Conservation (phyloP, 768 basidiomycete species). For the Naematelia aurantialba region DNA sequence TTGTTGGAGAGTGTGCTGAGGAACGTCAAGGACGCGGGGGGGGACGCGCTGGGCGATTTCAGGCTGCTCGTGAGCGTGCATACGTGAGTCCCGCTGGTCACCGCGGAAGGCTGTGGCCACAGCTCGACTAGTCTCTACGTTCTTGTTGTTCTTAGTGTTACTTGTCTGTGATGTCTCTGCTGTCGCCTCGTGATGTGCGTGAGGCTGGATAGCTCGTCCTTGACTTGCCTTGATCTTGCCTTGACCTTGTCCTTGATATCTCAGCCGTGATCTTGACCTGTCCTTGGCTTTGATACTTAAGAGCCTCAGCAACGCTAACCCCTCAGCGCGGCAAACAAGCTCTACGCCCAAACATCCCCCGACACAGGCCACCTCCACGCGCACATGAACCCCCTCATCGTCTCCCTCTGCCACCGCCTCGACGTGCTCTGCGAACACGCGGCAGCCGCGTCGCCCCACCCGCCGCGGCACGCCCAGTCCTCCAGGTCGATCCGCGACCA, state of each 20-base stretch:
- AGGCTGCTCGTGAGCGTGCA: slow-evolving; percentile 17
- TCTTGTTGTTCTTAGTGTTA: too few species aligned
- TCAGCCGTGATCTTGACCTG: too few species aligned
- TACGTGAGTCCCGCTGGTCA: too few species aligned
- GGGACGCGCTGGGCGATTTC: slow-evolving; percentile 15
- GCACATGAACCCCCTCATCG: slow-evolving; percentile 31
- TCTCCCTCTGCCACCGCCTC: slow-evolving; percentile 15
- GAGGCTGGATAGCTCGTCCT: too few species aligned
- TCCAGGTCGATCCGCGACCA: slow-evolving; percentile 37
- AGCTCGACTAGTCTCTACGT: too few species aligned
- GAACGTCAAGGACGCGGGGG: slow-evolving; percentile 7
- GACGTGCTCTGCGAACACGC: slow-evolving; percentile 18
- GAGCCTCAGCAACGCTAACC: too few species aligned
- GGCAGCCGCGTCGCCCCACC: slow-evolving; percentile 25
- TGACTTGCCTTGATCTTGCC: too few species aligned
- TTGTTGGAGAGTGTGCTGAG: slow-evolving; percentile 20
- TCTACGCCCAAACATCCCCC: slow-evolving; percentile 24
- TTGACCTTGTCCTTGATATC: too few species aligned
- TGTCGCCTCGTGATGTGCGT: too few species aligned
- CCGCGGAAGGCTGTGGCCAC: too few species aligned
- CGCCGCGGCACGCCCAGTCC: slow-evolving; percentile 23
- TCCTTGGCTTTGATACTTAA: too few species aligned
- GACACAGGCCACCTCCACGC: slow-evolving; percentile 28
- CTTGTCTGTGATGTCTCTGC: too few species aligned
- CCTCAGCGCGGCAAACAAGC: slow-evolving; percentile 33